These are phyloP conservation scores for Heimioporus punctisporus DNA, from an alignment of 1,284 basidiomycete species.

Conservation along the genomic window DNA sequence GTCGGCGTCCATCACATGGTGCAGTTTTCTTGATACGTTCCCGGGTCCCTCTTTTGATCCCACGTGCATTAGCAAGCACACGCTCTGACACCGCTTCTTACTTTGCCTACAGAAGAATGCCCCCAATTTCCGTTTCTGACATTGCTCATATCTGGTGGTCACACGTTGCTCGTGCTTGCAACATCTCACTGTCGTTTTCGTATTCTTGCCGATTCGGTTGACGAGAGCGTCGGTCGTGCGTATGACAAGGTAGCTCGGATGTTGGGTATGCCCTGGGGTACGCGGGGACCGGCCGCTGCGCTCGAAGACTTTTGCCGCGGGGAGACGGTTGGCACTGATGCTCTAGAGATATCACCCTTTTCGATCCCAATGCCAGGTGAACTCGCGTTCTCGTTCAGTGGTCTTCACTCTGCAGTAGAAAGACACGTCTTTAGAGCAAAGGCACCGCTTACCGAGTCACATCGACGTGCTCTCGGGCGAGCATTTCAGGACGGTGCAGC, in stretches of 20 bases:
- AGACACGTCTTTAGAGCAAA: constrained; percentile 40
- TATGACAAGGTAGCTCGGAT: constrained; percentile 83
- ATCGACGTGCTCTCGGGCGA: constrained; percentile 53
- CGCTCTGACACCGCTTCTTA: constrained; percentile 84
- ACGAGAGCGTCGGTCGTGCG: constrained; percentile 77
- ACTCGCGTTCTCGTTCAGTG: constrained; percentile 78
- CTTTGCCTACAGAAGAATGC: constrained; percentile 43
- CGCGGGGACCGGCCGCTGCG: constrained; percentile 71
- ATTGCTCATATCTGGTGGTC: constrained; percentile 88
- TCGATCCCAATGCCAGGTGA: constrained; percentile 56
- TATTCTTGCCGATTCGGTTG: constrained; percentile 76
- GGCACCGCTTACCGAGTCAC: constrained; percentile 36
- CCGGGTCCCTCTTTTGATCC: rapidly evolving
- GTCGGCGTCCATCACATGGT: constrained; percentile 97
- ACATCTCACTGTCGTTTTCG: constrained; percentile 58
- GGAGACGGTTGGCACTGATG: constrained; percentile 28
- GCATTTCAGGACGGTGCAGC: constrained; percentile 77
- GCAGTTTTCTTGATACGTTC: constrained; percentile 15
- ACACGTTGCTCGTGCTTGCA: constrained; percentile 86
- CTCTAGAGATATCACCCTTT: constrained; percentile 41
- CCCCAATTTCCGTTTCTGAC: constrained; percentile 88
- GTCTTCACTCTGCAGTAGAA: constrained; percentile 69
- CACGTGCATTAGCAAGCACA: constrained; percentile 80
- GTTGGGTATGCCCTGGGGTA: constrained; percentile 65
- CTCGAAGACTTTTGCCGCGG: constrained; percentile 68